Conservation (phyloP, 768 basidiomycete species). For the Leccinum broughii region DNA sequence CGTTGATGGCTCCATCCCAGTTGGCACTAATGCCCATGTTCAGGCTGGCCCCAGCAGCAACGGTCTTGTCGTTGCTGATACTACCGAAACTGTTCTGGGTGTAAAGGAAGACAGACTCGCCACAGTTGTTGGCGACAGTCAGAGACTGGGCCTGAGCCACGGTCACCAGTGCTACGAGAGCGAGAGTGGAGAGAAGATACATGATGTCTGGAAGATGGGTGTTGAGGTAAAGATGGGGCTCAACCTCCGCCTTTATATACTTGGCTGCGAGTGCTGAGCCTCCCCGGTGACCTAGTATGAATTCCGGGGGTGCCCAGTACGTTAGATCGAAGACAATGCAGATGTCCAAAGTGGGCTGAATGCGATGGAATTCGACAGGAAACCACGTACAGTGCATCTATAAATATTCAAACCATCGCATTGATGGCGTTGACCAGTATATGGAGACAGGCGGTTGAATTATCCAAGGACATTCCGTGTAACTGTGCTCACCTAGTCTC, state of each 20-base stretch:
- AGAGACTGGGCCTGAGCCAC: conserved; percentile 29
- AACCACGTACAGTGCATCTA: not conserved
- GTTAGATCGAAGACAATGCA: not conserved
- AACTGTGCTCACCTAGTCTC: not conserved
- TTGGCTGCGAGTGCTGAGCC: not conserved
- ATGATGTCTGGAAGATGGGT: conserved; percentile 1
- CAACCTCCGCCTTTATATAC: conserved; percentile 17
- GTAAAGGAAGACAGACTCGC: conserved; percentile 29
- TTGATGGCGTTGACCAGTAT: not conserved
- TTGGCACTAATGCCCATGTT: conserved; percentile 33
- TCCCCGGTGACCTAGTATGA: not conserved
- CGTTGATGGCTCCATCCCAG: conserved; percentile 35
- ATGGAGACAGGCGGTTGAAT: not conserved
- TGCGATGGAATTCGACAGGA: not conserved
- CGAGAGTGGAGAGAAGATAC: not conserved
- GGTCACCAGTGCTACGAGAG: not conserved
- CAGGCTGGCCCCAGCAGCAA: conserved; percentile 22
- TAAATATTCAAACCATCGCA: not conserved
- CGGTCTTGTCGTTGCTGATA: conserved; percentile 28
- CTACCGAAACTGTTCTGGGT: conserved; percentile 32
- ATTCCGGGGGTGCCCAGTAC: not conserved
- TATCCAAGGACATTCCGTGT: not conserved
- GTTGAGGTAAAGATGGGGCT: not conserved
- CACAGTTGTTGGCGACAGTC: conserved; percentile 29
- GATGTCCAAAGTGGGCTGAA: conserved; percentile 3